Evolutionary conservation across 2,329 filamentous ascomycete genomes (phyloP).

Genomic region (Cladosporium sp.): DNA sequence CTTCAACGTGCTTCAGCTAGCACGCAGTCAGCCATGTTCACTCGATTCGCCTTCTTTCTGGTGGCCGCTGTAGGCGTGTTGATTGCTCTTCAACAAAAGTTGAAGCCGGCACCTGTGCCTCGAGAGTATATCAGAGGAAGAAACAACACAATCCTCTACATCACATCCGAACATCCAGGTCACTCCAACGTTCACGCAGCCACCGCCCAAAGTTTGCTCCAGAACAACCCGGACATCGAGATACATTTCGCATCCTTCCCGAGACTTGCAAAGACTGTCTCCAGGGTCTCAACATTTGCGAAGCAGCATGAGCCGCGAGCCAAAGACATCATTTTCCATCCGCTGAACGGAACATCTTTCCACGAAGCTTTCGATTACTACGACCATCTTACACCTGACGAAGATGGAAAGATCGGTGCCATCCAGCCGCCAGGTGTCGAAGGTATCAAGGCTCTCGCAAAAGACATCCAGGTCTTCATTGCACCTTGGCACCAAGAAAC

Average conservation of each 20-base stretch:
- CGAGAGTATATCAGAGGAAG: constrained; percentile 8
- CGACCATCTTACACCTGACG: neutral
- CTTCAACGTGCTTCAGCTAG: neutral
- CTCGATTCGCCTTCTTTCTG: neutral
- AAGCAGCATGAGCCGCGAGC: neutral
- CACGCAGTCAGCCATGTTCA: neutral
- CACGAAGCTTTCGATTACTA: constrained; percentile 1
- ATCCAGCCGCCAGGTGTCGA: neutral
- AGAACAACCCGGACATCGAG: neutral
- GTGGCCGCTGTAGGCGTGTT: neutral
- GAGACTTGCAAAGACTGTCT: neutral
- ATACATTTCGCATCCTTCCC: constrained; percentile 15
- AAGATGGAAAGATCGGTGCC: constrained; percentile 9
- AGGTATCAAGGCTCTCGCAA: constrained; percentile 5
- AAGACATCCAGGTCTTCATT: constrained; percentile 15
- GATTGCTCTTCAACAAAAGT: constrained; percentile 5
- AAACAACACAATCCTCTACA: constrained; percentile 10
- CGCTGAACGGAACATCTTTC: neutral
- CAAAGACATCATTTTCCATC: constrained; percentile 8
- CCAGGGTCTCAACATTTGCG: constrained; percentile 2
- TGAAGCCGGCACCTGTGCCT: neutral
- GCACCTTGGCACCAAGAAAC: constrained; percentile 8
- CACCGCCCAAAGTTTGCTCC: constrained; percentile 12
- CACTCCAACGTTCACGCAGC: constrained; percentile 13
- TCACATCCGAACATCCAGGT: constrained; percentile 10